A percentile compares a stretch with the other conserved stretches of the same genome.
These are phyloP conservation scores for Ceratocystis harringtonii DNA, from an alignment of 2,329 filamentous ascomycete genomes.

Conservation along the genomic window DNA sequence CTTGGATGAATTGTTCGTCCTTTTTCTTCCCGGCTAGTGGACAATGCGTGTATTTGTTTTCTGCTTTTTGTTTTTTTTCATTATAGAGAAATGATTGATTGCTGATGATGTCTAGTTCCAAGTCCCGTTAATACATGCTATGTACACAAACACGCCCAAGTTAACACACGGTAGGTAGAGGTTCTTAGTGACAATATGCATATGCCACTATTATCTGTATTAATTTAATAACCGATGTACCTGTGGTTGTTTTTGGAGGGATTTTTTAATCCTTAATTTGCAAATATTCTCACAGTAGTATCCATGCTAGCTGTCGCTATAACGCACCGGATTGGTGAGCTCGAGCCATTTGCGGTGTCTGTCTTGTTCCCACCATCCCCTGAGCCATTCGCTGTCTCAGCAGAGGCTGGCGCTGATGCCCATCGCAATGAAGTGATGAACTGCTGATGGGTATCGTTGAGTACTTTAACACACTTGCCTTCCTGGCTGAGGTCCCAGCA, in stretches of 20 bases:
- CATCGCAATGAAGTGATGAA: conserved; percentile 79
- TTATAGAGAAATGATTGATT: background rate
- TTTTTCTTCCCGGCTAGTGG: too few species aligned
- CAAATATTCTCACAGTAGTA: conserved; percentile 62
- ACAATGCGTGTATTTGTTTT: background rate
- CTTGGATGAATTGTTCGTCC: too few species aligned
- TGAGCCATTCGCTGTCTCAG: conserved; percentile 32
- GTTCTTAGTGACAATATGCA: background rate
- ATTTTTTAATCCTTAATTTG: conserved; percentile 29
- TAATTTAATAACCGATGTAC: background rate
- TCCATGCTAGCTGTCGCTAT: conserved; percentile 78
- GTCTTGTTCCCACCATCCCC: conserved; percentile 27
- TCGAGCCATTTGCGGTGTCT: conserved; percentile 27
- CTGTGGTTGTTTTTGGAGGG: background rate
- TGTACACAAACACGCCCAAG: background rate
- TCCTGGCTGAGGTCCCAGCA: conserved; percentile 92
- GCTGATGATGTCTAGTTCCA: background rate
- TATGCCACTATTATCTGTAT: background rate
- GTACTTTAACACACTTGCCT: conserved; percentile 71
- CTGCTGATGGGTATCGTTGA: conserved; percentile 63
- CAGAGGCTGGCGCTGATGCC: conserved; percentile 44
- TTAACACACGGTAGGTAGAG: background rate
- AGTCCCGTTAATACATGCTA: background rate
- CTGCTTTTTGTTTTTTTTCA: background rate
- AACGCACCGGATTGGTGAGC: conserved; percentile 59